Percentiles rank a stretch among this genome's conserved stretches.
Conservation (phyloP, 495 filamentous ascomycete genomes). For the Penicillium dipodomyicola region DNA sequence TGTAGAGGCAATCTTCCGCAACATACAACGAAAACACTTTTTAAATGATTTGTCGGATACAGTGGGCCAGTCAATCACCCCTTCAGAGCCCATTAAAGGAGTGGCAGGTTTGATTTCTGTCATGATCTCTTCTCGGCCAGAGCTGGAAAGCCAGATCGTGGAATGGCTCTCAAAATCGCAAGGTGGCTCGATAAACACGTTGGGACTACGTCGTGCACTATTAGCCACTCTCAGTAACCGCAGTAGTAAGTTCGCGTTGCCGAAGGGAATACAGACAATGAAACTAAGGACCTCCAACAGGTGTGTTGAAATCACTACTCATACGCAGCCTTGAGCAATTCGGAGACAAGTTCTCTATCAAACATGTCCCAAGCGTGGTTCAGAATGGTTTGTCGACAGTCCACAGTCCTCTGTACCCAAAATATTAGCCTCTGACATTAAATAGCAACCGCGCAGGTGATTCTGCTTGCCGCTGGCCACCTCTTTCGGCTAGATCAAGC, state of each 20-base stretch:
- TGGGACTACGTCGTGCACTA: slow-evolving; percentile 65
- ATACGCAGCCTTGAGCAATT: slow-evolving; percentile 70
- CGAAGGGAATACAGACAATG: neutral
- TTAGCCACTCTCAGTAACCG: slow-evolving; percentile 57
- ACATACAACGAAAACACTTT: slow-evolving; percentile 57
- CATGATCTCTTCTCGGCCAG: slow-evolving; percentile 33
- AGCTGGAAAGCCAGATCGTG: slow-evolving; percentile 53
- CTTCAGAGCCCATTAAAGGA: slow-evolving; percentile 27
- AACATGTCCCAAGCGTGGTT: slow-evolving; percentile 72
- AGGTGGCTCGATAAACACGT: slow-evolving; percentile 59
- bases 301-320: slow-evolving; percentile 55
- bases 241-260: slow-evolving; percentile 37
- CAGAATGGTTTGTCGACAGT: slow-evolving; percentile 69
- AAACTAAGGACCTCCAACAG: slow-evolving; percentile 32
- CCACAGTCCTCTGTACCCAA: neutral
- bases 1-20: slow-evolving; percentile 55
- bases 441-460: slow-evolving; percentile 70
- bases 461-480: slow-evolving; percentile 77
- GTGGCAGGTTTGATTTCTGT: slow-evolving; percentile 42
- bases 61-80: slow-evolving; percentile 1
- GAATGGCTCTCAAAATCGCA: slow-evolving; percentile 60
- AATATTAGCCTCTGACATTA: neutral
- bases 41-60: slow-evolving; percentile 15
- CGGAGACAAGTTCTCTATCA: slow-evolving; percentile 82
- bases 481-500: slow-evolving; percentile 59